Evolutionary conservation across 208 protist genomes (phyloP), one percentile per base, ranked within the genome.

Genomic region (Trypanosoma conorhini): DNA sequence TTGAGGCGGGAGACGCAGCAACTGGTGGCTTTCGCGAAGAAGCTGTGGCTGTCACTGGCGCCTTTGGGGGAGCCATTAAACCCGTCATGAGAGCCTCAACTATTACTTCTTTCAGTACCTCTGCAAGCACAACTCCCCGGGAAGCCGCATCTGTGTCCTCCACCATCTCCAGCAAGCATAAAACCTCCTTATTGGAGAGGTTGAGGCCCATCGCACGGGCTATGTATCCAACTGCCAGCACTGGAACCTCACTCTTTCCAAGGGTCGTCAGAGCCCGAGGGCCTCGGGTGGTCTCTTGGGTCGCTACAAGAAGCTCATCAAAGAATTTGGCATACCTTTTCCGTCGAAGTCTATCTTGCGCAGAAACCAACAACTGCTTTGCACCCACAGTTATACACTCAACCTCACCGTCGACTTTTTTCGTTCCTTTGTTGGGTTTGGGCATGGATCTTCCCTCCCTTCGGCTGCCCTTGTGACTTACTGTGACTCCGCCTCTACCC

Each of bases 131-230:
- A 68, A 62, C 77, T n/a, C 88, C 91, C 12, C 76, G 62, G 1
- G 88, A 91, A 3, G 76, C 72, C 3, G 65, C 77, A 61, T 91
- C 83, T 26, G 62, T 72, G 9, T 92, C 85, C 65, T 94, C 86
- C 30, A 96, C 73, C 48, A 94, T 76, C 67, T 89, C 76, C 3
- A 93, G 81, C 9, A 96, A 50, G 21, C 76, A 69, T 15, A 86
- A 72, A 0, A 93, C 76, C 30, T 94, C 72, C 38, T 74, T 55
- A 52, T 90, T 81, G 1, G 81, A 85, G 46, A 93, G 58, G 51
- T 96, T 93, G 12, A 97, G 76, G 22, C 93, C 91, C 83, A 97
- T 85, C 13, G 89, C 87, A 35, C 93, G 85, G 5, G 90, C 83
- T 52, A 97, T 63, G 66, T 84, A 94, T 17, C 87, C 91, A 55